Base-by-base conservation (phyloP, 2,329 filamentous ascomycete genomes). In the Fusarium subtropicale region DNA sequence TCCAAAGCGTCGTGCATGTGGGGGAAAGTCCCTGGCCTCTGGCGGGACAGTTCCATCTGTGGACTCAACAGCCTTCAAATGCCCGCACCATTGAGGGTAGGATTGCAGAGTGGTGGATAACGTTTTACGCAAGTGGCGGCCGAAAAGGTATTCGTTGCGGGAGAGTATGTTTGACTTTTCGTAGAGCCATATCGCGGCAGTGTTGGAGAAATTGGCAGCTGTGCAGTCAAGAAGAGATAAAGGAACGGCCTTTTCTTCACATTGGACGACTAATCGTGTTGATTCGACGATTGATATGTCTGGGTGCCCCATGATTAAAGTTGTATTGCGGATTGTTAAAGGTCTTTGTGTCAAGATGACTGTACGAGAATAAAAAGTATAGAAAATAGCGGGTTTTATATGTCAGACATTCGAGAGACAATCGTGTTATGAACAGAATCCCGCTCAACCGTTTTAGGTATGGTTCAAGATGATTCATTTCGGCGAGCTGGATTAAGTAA, bases 201-300 rank as follows among this genome's bases (percentile, higher is more conserved):
- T 60, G 7, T 64, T 15, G 18, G 72, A 63, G 26, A 75, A 75
- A 28, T 70, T 64, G 56, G 71, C 72, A 1, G 69, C 55, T 3
- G 73, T 75, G 15, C 63, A 60, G 30, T 75, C 73, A 3, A 75
- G 54, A 3, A 75, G 57, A 7, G 73, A 75, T 12, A 73, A 41
- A 2, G 72, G 41, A 5, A 52, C 16, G 9, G 63, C 46, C 15
- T 57, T 54, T 30, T 71, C 56, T 16, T 60, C 8, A n/a, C 46
- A 36, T 0, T 42, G 3, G 12, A n/a, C 26, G 4, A 9, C 3
- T 6, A 69, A 24, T 13, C 62, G 54, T 5, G 28, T 15, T 7
- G 66, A 38, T 7, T 60, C 39, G 4, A 68, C 13, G 2, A 64
- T 13, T 16, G 46, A 41, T 39, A 68, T 34, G 7, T 61, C 22